phyloP scores from a whole-genome alignment of 352 stramenopile genomes.

The Phytophthora pisi region DNA sequence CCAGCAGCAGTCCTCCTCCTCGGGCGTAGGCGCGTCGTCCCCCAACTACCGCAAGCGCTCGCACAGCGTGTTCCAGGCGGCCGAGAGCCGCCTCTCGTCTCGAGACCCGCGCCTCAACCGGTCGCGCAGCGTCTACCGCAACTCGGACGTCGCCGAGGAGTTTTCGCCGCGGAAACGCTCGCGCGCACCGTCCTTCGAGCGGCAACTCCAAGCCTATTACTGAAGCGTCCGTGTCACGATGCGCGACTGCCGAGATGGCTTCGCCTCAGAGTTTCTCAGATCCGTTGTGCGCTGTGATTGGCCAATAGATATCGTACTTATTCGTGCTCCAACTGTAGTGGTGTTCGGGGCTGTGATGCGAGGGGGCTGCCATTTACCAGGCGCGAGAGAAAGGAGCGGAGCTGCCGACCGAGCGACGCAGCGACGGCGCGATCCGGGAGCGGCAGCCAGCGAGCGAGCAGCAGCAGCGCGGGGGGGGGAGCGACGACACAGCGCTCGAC shows the following conservation, averaged over 20 bases:
- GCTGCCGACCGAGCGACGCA: constrained; percentile 21
- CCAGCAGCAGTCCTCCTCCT: constrained; percentile 8
- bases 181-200: constrained; percentile 32
- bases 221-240: constrained; percentile 2
- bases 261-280: constrained; percentile 30
- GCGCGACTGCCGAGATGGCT: constrained; percentile 28
- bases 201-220: constrained; percentile 20
- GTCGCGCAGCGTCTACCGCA: constrained; percentile 38
- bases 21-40: not conserved
- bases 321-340: not conserved
- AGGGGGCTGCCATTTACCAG: constrained; percentile 17
- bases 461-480: not conserved
- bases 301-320: constrained; percentile 35
- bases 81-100: constrained; percentile 16
- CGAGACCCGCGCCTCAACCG: constrained; percentile 33
- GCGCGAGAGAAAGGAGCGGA: constrained; percentile 30
- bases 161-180: constrained; percentile 35
- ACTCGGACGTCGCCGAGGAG: constrained; percentile 18
- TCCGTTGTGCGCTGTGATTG: constrained; percentile 13
- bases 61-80: constrained; percentile 32
- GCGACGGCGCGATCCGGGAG: constrained; percentile 25
- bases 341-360: not conserved
- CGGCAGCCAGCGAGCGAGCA: constrained; percentile 5
- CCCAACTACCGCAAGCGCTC: constrained; percentile 34
- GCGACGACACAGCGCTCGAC: constrained; percentile 11